Base-by-base conservation (phyloP, 2,329 filamentous ascomycete genomes). In the Dryadomyces sulphureus region DNA sequence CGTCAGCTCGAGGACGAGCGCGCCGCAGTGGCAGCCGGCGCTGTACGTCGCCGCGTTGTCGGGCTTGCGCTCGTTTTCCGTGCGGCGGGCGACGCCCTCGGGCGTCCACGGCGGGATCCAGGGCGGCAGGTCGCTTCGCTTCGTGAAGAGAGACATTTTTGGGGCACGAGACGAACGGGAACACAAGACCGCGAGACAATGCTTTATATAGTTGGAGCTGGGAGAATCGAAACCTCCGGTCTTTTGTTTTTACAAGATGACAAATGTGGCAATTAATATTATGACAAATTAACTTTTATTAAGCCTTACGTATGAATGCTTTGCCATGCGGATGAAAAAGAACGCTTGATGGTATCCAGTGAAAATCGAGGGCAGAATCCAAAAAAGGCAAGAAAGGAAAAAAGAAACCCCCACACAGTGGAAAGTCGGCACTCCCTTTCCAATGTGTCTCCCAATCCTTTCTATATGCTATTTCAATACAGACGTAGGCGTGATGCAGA, bases 11-110 rank as follows among this genome's bases (percentile, higher is more conserved):
- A 72, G 69, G 49, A 64, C 59, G 49, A 76, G 63, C 45, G 64
- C 64, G 39, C 70, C 71, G 56, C 72, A 75, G 55, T 75, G 71
- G 51, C 71, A 76, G 46, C 65, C 66, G 11, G 62, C 69, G 40
- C 65, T 57, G 56, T 76, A 73, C 1, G 64, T 68, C 42, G 52
- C 56, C 27, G 35, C 34, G 9, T 45, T 27, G 38, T 14, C 21
- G 24, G 41, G 16, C 20, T 2, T 2, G 41, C 2, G 24, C 34
- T 36, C 17, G 16, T 36, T n/a, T n/a, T 36, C 8, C 4, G 27
- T 30, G 27, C 27, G 27, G 27, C 27, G 27, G 14, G 27, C 7
- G 8, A 22, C 36, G 20, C 11, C 36, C 7, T 40, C 14, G 5
- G 14, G 38, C 4, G 20, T 16, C 34, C 34, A 36, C 7, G 34